phyloP scores from a whole-genome alignment of 2,329 filamentous ascomycete species.

The Dactylonectria estremocensis region DNA sequence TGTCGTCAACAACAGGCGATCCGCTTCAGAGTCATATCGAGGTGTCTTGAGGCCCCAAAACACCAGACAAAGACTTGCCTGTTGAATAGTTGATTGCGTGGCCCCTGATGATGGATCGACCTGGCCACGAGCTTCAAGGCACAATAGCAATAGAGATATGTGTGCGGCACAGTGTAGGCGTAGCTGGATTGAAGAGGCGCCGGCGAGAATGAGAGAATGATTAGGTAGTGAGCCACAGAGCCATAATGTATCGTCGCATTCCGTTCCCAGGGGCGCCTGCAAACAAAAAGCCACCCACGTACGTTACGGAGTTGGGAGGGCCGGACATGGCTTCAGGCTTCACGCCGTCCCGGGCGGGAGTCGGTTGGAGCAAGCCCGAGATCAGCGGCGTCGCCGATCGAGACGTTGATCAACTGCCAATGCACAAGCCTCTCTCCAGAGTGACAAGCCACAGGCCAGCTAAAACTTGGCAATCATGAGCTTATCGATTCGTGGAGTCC shows the following conservation, averaged over 20 bases:
- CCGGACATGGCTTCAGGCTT: conserved; percentile 1
- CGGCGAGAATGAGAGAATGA: conserved; percentile 15
- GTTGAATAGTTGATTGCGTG: conserved; percentile 15
- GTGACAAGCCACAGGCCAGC: background rate
- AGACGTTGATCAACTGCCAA: background rate
- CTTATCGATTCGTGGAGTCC: background rate
- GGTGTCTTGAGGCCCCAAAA: conserved; percentile 5
- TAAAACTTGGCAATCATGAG: background rate
- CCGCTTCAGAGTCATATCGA: conserved; percentile 6
- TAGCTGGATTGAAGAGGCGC: conserved; percentile 8
- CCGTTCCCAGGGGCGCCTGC: conserved; percentile 5
- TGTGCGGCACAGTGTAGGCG: conserved; percentile 16
- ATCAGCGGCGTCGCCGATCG: background rate
- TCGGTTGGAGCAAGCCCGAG: background rate
- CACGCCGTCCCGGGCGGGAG: background rate
- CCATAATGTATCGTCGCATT: conserved; percentile 20
- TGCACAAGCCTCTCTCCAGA: background rate
- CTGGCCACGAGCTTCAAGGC: conserved; percentile 12
- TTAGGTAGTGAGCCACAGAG: background rate
- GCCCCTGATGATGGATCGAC: conserved; percentile 17
- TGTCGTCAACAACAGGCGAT: conserved; percentile 21
- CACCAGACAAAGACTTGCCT: conserved; percentile 12
- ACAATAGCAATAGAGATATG: conserved; percentile 13
- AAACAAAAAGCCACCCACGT: background rate
- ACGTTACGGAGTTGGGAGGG: background rate